A percentile compares a stretch with the other conserved stretches of the same genome.
phyloP scores from a whole-genome alignment of 768 basidiomycete genomes.

The Tricholoma furcatifolium region DNA sequence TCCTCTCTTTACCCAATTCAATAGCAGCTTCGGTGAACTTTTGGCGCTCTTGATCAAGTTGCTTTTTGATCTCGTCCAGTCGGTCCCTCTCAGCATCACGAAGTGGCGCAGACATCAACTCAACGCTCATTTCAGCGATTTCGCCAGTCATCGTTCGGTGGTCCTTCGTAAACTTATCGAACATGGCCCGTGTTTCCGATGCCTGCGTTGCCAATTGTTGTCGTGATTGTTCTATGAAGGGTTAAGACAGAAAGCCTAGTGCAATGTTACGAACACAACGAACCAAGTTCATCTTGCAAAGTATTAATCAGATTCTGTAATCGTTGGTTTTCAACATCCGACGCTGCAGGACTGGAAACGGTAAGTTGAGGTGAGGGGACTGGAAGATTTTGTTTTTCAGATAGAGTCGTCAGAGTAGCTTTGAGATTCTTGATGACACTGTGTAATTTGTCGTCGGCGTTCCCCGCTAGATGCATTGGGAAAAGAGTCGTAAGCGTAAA shows the following conservation, averaged over 20 bases:
- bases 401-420: constrained; percentile 27
- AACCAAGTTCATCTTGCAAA: constrained; percentile 62
- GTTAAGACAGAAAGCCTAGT: constrained; percentile 2
- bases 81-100: constrained; percentile 54
- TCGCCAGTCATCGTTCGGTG: constrained; percentile 33
- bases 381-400: constrained; percentile 24
- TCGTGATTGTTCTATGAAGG: constrained; percentile 12
- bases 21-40: constrained; percentile 66
- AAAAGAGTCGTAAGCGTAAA: constrained; percentile 51
- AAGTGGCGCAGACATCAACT: constrained; percentile 51
- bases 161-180: constrained; percentile 53
- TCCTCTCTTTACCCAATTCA: constrained; percentile 62
- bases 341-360: constrained; percentile 13
- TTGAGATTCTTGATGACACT: constrained; percentile 43
- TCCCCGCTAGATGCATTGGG: constrained; percentile 49
- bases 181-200: constrained; percentile 48
- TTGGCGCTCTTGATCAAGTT: constrained; percentile 64
- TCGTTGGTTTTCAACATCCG: constrained; percentile 45
- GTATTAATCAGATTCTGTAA: constrained; percentile 49
- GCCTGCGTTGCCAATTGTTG: constrained; percentile 24
- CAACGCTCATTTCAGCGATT: constrained; percentile 46
- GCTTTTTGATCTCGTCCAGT: constrained; percentile 48
- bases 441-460: constrained; percentile 47
- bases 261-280: constrained; percentile 7
- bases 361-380: constrained; percentile 11